Conservation (phyloP, 2,329 filamentous ascomycete genomes). For the Colletotrichum godetiae region DNA sequence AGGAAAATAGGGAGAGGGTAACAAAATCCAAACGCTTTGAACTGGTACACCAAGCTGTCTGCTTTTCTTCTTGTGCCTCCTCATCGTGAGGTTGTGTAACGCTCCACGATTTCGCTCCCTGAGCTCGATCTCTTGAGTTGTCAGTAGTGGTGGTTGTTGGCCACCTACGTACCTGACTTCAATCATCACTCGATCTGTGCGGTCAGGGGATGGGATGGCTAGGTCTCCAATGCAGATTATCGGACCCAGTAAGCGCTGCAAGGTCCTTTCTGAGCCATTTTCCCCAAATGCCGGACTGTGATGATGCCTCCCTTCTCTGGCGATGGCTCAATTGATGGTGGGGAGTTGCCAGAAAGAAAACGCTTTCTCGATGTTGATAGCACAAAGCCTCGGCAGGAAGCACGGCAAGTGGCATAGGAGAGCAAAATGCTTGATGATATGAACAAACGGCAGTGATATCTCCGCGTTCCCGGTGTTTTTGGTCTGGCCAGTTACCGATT, state of each 20-base stretch:
- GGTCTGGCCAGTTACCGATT: neutral
- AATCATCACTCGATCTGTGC: neutral
- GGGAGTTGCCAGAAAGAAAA: neutral
- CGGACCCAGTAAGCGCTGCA: no score
- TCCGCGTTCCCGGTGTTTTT: neutral
- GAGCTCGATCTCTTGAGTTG: neutral
- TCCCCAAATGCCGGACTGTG: neutral
- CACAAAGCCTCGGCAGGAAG: neutral
- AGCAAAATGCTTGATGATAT: neutral
- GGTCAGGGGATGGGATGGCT: neutral
- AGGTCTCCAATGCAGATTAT: no score
- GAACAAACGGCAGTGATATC: neutral
- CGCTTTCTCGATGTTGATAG: neutral
- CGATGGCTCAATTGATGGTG: rapidly evolving
- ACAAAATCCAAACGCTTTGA: neutral
- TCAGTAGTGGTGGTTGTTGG: neutral
- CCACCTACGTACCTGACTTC: neutral
- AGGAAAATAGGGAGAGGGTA: neutral
- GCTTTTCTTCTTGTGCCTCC: neutral
- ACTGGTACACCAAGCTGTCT: neutral
- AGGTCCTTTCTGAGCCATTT: no score
- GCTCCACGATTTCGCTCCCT: neutral
- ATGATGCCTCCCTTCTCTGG: neutral
- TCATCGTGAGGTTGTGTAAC: neutral
- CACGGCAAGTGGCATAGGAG: neutral